A percentile compares a stretch with the other conserved stretches of the same genome.
phyloP scores from a whole-genome alignment of 306 rosid genomes.

The Cicer judaicum region DNA sequence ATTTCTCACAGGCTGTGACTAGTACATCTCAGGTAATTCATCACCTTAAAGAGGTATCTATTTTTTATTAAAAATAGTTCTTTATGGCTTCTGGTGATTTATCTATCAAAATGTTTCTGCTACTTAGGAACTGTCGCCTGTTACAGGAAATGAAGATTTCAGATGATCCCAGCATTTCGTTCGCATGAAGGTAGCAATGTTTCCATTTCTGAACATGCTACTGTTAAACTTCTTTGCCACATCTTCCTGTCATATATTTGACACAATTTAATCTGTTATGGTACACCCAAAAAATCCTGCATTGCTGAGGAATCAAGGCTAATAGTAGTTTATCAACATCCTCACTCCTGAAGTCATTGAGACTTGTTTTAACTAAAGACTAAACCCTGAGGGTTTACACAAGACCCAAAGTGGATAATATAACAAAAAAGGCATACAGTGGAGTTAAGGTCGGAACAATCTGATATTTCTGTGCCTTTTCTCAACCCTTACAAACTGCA shows the following conservation, averaged over 20 bases:
- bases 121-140: not conserved
- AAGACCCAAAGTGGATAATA: too few relatives aligned
- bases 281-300: too few relatives aligned
- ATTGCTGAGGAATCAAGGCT: too few relatives aligned
- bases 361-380: too few relatives aligned
- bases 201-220: not conserved
- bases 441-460: too few relatives aligned
- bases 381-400: too few relatives aligned
- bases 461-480: too few relatives aligned
- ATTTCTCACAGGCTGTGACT: slow-evolving; percentile 32
- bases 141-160: slow-evolving; percentile 8
- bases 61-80: not conserved
- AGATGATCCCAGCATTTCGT: not conserved
- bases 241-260: not conserved
- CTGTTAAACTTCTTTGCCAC: not conserved
- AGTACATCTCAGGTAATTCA: slow-evolving; percentile 28
- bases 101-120: slow-evolving; percentile 7
- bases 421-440: too few relatives aligned
- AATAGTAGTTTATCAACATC: too few relatives aligned
- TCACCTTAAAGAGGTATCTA: not conserved
- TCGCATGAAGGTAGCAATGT: not conserved
- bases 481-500: not conserved
- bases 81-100: slow-evolving; percentile 9
- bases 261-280: not conserved
- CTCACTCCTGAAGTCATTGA: too few relatives aligned